Evolutionary conservation across 1,284 basidiomycete genomes (phyloP).

Genomic region (Phylloboletellus chloephorus): DNA sequence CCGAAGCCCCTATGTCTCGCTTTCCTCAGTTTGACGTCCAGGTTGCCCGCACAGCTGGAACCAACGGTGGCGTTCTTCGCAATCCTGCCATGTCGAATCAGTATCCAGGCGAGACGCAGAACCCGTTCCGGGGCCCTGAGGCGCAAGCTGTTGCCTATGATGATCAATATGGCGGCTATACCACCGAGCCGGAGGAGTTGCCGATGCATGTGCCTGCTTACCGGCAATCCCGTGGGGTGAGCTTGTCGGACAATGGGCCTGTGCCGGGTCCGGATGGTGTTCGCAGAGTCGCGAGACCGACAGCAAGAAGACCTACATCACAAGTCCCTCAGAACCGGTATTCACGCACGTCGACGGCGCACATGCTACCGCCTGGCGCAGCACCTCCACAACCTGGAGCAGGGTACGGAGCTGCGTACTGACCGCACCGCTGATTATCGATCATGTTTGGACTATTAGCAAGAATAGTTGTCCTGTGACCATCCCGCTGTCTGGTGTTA

Average conservation of each 20-base stretch:
- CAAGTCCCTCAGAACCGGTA: constrained; percentile 68
- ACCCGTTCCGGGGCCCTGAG: constrained; percentile 43
- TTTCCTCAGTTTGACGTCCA: constrained; percentile 38
- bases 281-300: constrained; percentile 59
- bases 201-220: constrained; percentile 24
- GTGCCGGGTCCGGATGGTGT: constrained; percentile 73
- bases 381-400: constrained; percentile 53
- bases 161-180: constrained; percentile 34
- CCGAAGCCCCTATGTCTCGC: constrained; percentile 24
- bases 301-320: constrained; percentile 48
- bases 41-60: constrained; percentile 37
- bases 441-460: constrained; percentile 7
- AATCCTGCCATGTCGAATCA: constrained; percentile 36
- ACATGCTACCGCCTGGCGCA: constrained; percentile 65
- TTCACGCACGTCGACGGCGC: constrained; percentile 53
- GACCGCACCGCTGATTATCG: background rate
- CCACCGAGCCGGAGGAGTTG: constrained; percentile 36
- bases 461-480: constrained; percentile 3
- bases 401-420: constrained; percentile 19
- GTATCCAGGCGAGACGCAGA: constrained; percentile 49
- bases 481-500: constrained; percentile 2
- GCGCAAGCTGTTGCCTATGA: constrained; percentile 36
- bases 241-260: constrained; percentile 73
- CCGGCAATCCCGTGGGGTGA: constrained; percentile 54
- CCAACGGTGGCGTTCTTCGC: constrained; percentile 38